These are phyloP conservation scores for Collariella sp. DNA, from an alignment of 495 filamentous ascomycete genomes.

Conservation along the genomic window DNA sequence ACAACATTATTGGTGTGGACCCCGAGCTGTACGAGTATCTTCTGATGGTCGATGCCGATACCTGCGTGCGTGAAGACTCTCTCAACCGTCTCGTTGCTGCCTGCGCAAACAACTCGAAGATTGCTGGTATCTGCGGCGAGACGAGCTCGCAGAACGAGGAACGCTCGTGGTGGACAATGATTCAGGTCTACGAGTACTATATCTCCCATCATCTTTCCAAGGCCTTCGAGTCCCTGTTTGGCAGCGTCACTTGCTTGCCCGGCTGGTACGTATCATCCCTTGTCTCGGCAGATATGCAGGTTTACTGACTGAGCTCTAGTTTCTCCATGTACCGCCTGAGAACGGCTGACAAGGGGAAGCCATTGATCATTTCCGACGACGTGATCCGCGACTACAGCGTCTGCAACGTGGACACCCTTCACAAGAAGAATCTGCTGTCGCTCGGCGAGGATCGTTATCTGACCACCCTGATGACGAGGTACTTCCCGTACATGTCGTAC, in stretches of 20 bases:
- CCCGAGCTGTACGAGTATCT: conserved; percentile 96
- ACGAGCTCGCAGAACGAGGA: conserved; percentile 95
- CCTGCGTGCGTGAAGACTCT: conserved; percentile 85
- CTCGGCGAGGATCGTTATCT: conserved; percentile 96
- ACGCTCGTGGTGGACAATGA: conserved; percentile 97
- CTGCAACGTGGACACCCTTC: conserved; percentile 82
- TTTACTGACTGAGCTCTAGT: conserved; percentile 46
- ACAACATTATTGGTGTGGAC: conserved; percentile 97
- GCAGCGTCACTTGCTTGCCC: conserved; percentile 93
- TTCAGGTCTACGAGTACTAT: conserved; percentile 98
- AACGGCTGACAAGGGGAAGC: conserved; percentile 83
- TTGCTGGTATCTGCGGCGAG: conserved; percentile 95
- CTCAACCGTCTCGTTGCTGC: conserved; percentile 86
- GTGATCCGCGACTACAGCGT: conserved; percentile 83
- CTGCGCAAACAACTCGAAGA: conserved; percentile 89
- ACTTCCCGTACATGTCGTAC: conserved; percentile 91
- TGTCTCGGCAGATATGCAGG: not conserved
- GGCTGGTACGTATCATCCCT: conserved; percentile 67
- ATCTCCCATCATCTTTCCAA: conserved; percentile 92
- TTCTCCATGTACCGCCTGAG: conserved; percentile 98
- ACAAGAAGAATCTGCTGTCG: conserved; percentile 95
- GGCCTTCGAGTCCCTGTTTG: conserved; percentile 92
- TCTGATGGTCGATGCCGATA: conserved; percentile 97
- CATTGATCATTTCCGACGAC: conserved; percentile 82
- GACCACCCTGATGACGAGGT: conserved; percentile 95